Base-by-base conservation (phyloP, 2,329 filamentous ascomycete genomes). In the Ascochyta fabae region DNA sequence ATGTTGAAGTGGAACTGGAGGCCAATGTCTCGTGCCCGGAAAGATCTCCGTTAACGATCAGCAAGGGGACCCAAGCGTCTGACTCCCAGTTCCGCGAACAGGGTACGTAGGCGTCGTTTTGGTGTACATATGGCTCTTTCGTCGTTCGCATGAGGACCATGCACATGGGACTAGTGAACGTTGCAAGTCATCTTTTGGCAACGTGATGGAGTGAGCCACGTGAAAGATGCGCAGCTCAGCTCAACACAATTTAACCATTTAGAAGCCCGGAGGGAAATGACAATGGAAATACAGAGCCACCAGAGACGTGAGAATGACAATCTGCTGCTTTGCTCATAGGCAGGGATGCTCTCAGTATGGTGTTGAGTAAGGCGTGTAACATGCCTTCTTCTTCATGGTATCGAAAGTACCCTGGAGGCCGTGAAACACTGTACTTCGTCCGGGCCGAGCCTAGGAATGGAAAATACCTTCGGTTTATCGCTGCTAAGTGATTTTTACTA, bases 361-460 rank as follows among this genome's bases (percentile, higher is more conserved):
- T 38, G 24, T 47, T 22, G 10, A 51, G 47, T 16, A 26, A 24
- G 12, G 34, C 26, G 26, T 38, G 47, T 36, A 42, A 47, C 42
- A 56, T 43, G 36, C 52, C 41, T 35, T 33, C 22, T 43, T 49
- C 35, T 31, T 27, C 15, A 38, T 38, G 41, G 38, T 43, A 38
- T 42, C 24, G 27, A 16, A 33, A 36, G 35, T 46, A 33, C 47
- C 34, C 36, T 50, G 31, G 24, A 33, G 38, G n/a, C 22, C 39
- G 48, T 51, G 48, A 23, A 47, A 56, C 43, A 22, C 47, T 47
- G 36, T 38, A 50, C 36, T 5, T 41, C 42, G 10, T 38, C 53
- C 42, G 42, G 47, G 31, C 41, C 35, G 53, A 43, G 47, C 43
- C 53, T 47, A 50, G 46, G 47, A 55, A 50, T 50, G 47, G 44